Evolutionary conservation across 2,329 filamentous ascomycete genomes (phyloP).

Genomic region (Daldinia sp.): DNA sequence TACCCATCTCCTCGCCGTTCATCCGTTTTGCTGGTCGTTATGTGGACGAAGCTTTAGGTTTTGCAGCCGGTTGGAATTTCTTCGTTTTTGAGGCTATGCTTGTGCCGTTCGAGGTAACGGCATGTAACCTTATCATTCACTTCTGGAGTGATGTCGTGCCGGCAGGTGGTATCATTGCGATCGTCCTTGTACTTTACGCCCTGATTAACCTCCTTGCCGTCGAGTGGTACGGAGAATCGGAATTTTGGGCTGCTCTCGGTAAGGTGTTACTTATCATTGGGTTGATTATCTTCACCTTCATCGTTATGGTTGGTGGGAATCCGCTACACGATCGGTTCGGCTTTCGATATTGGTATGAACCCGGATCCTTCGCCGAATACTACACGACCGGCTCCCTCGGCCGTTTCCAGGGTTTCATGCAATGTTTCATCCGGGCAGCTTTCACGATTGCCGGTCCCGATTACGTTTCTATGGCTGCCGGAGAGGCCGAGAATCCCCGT

Average conservation of each 20-base stretch:
- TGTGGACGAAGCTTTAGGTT: slow-evolving; percentile 80
- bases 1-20: slow-evolving; percentile 82
- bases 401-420: slow-evolving; percentile 80
- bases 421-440: slow-evolving; percentile 77
- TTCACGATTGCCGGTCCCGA: slow-evolving; percentile 74
- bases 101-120: slow-evolving; percentile 76
- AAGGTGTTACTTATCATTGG: slow-evolving; percentile 79
- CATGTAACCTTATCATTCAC: slow-evolving; percentile 71
- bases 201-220: slow-evolving; percentile 79
- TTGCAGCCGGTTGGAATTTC: slow-evolving; percentile 80
- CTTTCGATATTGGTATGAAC: slow-evolving; percentile 75
- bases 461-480: slow-evolving; percentile 72
- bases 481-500: slow-evolving; percentile 78
- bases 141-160: slow-evolving; percentile 73
- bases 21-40: slow-evolving; percentile 81
- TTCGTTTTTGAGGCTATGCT: slow-evolving; percentile 77
- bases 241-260: slow-evolving; percentile 79
- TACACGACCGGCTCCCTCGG: slow-evolving; percentile 75
- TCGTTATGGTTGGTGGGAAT: slow-evolving; percentile 86
- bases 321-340: slow-evolving; percentile 78
- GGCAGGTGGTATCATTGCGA: slow-evolving; percentile 70
- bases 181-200: slow-evolving; percentile 65
- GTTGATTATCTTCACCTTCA: slow-evolving; percentile 81
- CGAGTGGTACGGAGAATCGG: slow-evolving; percentile 79
- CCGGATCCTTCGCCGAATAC: slow-evolving; percentile 77